phyloP scores from a whole-genome alignment of 768 basidiomycete species.

The Tricholoma sp. region DNA sequence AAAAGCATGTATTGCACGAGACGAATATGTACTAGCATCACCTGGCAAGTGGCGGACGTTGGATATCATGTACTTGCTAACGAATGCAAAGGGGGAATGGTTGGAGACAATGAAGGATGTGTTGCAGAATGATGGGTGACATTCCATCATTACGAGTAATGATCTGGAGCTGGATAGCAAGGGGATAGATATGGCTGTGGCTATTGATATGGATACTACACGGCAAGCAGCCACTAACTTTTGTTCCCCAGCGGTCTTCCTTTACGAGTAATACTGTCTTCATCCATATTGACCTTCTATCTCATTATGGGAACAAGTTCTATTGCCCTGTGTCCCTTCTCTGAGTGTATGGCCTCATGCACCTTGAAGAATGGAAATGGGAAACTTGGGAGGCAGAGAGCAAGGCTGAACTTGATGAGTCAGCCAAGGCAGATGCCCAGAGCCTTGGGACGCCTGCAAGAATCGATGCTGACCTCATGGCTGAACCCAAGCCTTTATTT shows the following conservation, averaged over 20 bases:
- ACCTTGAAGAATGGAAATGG: too few relatives aligned
- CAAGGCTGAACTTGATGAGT: too few relatives aligned
- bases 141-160: slow-evolving; percentile 23
- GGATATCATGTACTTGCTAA: too few relatives aligned
- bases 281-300: slow-evolving; percentile 89
- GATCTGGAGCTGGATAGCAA: slow-evolving; percentile 29
- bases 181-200: slow-evolving; percentile 29
- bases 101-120: too few relatives aligned
- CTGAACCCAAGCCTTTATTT: too few relatives aligned
- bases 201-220: slow-evolving; percentile 37
- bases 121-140: slow-evolving; percentile 26
- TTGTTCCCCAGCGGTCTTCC: slow-evolving; percentile 28
- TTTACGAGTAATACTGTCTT: slow-evolving; percentile 46
- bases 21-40: slow-evolving; percentile 14
- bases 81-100: too few relatives aligned
- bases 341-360: too few relatives aligned
- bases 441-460: not conserved
- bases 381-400: too few relatives aligned
- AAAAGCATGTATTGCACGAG: slow-evolving; percentile 16
- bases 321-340: too few relatives aligned
- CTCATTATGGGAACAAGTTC: slow-evolving; percentile 92
- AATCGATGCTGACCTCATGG: not conserved
- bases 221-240: slow-evolving; percentile 20
- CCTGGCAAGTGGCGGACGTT: too few relatives aligned
- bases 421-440: too few relatives aligned